phyloP scores from a whole-genome alignment of 2,329 filamentous ascomycete genomes.

The Aureobasidium mangrovei region DNA sequence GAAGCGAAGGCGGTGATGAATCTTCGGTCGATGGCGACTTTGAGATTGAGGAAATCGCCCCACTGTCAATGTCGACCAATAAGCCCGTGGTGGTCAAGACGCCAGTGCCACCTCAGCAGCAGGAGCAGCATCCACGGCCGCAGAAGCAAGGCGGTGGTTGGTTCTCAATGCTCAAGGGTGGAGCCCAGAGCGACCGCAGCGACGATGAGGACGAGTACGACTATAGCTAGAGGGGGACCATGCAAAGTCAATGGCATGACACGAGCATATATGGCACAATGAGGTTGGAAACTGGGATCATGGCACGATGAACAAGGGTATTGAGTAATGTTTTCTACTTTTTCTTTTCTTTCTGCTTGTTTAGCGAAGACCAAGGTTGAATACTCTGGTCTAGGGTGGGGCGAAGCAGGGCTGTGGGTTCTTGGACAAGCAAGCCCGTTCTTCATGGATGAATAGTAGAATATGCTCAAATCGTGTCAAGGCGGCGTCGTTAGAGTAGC shows the following conservation, averaged over 20 bases:
- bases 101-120: constrained; percentile 12
- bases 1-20: constrained; percentile 43
- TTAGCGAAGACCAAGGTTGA: neutral
- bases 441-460: neutral
- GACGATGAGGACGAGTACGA: constrained; percentile 16
- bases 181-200: constrained; percentile 13
- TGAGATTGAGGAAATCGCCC: constrained; percentile 10
- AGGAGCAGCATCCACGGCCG: constrained; percentile 1
- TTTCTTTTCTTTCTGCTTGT: neutral
- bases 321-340: constrained; percentile 12
- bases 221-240: neutral
- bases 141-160: constrained; percentile 12
- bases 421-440: neutral
- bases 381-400: neutral
- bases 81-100: constrained; percentile 1
- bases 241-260: neutral
- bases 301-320: constrained; percentile 2
- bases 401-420: neutral
- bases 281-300: neutral
- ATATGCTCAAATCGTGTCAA: neutral
- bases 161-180: constrained; percentile 16
- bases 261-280: neutral
- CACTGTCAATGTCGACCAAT: constrained; percentile 8
- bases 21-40: constrained; percentile 35
- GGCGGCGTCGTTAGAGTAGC: neutral